Evolutionary conservation across 371 early-diverging fungal species (phyloP).

Genomic region (Mycotypha africana): DNA sequence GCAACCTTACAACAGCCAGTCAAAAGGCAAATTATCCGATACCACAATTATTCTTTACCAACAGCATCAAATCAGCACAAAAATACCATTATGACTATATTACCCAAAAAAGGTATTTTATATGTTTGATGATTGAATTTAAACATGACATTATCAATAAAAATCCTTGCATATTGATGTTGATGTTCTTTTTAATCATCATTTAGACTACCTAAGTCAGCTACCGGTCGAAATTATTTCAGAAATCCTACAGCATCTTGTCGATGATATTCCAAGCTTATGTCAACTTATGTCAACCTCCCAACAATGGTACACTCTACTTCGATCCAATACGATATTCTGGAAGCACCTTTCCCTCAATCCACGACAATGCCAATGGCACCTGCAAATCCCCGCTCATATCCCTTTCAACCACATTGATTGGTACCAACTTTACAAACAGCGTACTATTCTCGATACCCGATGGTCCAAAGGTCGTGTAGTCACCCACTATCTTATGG

Average conservation of each 20-base stretch:
- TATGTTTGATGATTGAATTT: too few relatives aligned
- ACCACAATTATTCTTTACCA: too few relatives aligned
- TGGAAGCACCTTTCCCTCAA: too few relatives aligned
- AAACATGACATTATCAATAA: too few relatives aligned
- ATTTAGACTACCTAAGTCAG: slow-evolving; percentile 11
- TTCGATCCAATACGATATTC: slow-evolving; percentile 13
- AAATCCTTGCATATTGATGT: too few relatives aligned
- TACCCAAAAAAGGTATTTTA: too few relatives aligned
- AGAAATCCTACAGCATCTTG: slow-evolving; percentile 11
- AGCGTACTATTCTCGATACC: slow-evolving; percentile 27
- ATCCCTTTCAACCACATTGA: slow-evolving; percentile 4
- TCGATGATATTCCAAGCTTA: slow-evolving; percentile 3
- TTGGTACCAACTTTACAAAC: slow-evolving; percentile 32
- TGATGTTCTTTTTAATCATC: too few relatives aligned
- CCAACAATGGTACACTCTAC: slow-evolving; percentile 7
- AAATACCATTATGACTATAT: too few relatives aligned
- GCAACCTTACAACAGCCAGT: too few relatives aligned
- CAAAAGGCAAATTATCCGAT: too few relatives aligned
- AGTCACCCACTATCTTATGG: slow-evolving; percentile 45
- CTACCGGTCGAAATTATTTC: slow-evolving; percentile 18
- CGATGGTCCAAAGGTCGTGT: slow-evolving; percentile 35
- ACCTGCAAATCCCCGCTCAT: neutral
- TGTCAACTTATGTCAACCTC: slow-evolving; percentile 7
- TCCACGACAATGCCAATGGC: neutral
- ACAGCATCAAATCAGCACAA: too few relatives aligned